Base-by-base conservation (phyloP, 176 grass and related monocot species). In the Eremochloa ophiuroides region DNA sequence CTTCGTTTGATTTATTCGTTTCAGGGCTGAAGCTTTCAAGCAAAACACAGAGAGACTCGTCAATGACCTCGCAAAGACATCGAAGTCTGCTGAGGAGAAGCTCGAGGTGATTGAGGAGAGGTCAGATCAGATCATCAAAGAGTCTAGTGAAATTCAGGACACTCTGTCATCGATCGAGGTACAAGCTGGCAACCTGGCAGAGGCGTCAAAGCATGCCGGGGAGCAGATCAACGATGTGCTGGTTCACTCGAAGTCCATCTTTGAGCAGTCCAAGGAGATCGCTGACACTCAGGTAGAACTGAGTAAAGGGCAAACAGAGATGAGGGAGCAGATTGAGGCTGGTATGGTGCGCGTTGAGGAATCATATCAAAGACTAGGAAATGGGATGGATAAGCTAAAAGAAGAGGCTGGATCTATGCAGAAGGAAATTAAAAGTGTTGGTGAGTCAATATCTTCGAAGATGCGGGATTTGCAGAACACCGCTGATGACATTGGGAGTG, bases 11-110 rank as follows among this genome's bases (percentile, higher is more conserved):
- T 23, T 69, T 10, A 65, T 78, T 77, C 79, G 0, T 65, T 69
- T 27, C 71, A 97, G 93, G 44, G 89, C 93, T 37, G 96, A 99
- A 79, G 90, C 88, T 15, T 99, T 95, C 93, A 94, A 95, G 77
- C 88, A 86, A 17, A 91, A 56, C 18, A 93, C 96, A 0, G 86
- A 99, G 81, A 89, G 70, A 67, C 75, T 99, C n/a, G 66, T 99
- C 20, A 99, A 95, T 65, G 93, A 89, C 66, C 77, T 99, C 9
- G 62, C 88, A 18, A 74, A 56, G 64, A 82, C 90, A 10, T 89
- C 92, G 26, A 88, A 86, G 9, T 99, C 80, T 0, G 93, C 93
- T 0, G 88, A 88, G 61, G 86, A 91, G 74, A 95, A 95, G 75
- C 85, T 99, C 12, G 91, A 83, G 77, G 90, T 75, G 64, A 89